phyloP scores from a whole-genome alignment of 192 early-diverging fungal genomes.

The Dissophora globulifera region DNA sequence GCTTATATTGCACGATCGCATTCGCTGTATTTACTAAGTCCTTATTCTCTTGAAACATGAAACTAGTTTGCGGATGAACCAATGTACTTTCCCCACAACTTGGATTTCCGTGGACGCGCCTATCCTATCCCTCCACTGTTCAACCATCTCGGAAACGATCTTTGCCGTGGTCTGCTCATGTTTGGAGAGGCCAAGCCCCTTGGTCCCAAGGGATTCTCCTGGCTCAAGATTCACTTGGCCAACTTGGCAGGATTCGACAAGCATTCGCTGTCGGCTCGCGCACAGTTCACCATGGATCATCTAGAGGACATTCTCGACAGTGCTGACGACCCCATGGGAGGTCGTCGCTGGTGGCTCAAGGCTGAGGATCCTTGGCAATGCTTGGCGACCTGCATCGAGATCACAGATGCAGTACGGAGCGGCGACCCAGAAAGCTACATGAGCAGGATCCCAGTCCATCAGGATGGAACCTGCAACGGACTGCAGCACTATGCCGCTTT shows the following conservation, averaged over 20 bases:
- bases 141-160: conserved; percentile 96
- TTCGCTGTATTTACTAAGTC: too few relatives aligned
- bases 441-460: conserved; percentile 88
- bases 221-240: conserved; percentile 97
- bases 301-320: conserved; percentile 85
- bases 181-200: conserved; percentile 86
- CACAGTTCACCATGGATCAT: conserved; percentile 78
- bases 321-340: conserved; percentile 82
- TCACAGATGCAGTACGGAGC: conserved; percentile 76
- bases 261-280: conserved; percentile 86
- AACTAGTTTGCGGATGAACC: conserved; percentile 85
- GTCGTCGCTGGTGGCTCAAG: conserved; percentile 87
- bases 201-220: conserved; percentile 80
- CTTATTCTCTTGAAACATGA: background rate
- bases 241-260: conserved; percentile 94
- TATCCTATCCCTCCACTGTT: conserved; percentile 96
- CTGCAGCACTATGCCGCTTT: conserved; percentile 98
- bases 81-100: conserved; percentile 97
- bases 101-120: conserved; percentile 97
- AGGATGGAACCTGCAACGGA: conserved; percentile 98
- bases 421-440: conserved; percentile 76
- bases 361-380: conserved; percentile 96
- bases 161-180: conserved; percentile 91
- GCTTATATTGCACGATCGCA: too few relatives aligned
- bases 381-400: conserved; percentile 89